A percentile compares a stretch with the other conserved stretches of the same genome.
These are phyloP conservation scores for Sistotremastrum niveocremeum DNA, from an alignment of 768 basidiomycete genomes.

Conservation along the genomic window DNA sequence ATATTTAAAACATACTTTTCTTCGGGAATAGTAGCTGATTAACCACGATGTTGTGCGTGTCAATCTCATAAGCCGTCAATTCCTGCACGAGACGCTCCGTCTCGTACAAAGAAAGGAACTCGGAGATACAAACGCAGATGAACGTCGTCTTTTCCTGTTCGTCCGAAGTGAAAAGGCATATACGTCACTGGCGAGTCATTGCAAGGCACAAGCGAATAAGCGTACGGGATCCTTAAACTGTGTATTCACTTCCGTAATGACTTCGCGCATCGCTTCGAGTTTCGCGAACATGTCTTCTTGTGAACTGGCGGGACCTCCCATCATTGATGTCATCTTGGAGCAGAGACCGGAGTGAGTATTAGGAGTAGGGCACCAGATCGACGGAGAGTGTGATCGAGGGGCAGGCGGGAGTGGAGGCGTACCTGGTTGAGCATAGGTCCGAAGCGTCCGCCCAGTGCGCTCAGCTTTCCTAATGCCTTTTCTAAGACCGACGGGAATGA, in stretches of 20 bases:
- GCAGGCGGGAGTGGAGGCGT: constrained; percentile 1
- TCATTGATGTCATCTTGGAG: constrained; percentile 81
- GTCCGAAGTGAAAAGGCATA: background rate
- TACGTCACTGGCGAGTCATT: background rate
- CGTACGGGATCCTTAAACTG: constrained; percentile 97
- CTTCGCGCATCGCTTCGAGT: constrained; percentile 89
- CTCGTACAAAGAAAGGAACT: constrained; percentile 96
- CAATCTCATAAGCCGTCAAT: constrained; percentile 85
- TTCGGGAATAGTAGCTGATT: constrained; percentile 95
- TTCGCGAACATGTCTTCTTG: constrained; percentile 99
- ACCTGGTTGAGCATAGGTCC: constrained; percentile 94
- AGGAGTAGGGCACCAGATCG: background rate
- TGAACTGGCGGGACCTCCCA: constrained; percentile 80
- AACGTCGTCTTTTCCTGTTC: constrained; percentile 93
- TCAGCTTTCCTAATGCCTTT: constrained; percentile 92
- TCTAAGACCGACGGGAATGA: constrained; percentile 98
- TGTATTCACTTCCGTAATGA: constrained; percentile 97
- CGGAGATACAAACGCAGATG: constrained; percentile 96
- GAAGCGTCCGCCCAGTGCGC: constrained; percentile 84
- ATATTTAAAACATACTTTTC: constrained; percentile 39
- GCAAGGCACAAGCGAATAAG: constrained; percentile 6
- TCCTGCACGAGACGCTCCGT: constrained; percentile 97
- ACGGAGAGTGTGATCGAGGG: background rate
- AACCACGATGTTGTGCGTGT: constrained; percentile 97
- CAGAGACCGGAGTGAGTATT: background rate